Evolutionary conservation across 345 rosid genomes (phyloP).

Genomic region (Eucalyptus fibrosa): DNA sequence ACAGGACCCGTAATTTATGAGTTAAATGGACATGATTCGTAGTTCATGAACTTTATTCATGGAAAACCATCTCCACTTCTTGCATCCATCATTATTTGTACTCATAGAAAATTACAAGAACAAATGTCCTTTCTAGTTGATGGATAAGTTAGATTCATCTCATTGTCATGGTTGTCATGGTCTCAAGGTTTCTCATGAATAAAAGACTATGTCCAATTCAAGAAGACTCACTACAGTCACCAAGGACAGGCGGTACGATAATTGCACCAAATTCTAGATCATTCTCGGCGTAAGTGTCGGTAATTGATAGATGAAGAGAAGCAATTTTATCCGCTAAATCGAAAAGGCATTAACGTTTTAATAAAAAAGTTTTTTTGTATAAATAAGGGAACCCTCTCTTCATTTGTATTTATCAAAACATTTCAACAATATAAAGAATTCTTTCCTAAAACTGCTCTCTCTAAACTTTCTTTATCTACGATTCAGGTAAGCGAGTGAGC

Average conservation of each 20-base stretch:
- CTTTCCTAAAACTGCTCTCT: rapidly evolving
- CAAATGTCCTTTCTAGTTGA: background rate
- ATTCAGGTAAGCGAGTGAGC: too few species aligned
- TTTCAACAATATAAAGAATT: background rate
- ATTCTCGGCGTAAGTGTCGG: rapidly evolving
- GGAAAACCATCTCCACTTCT: background rate
- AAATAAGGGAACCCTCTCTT: background rate
- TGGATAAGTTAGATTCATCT: background rate
- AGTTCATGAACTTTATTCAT: background rate
- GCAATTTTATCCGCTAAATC: background rate
- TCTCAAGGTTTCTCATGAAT: background rate
- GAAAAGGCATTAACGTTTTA: too few species aligned
- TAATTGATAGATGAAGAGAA: too few species aligned
- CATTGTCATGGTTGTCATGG: background rate
- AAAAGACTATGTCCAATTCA: background rate
- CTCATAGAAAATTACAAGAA: background rate
- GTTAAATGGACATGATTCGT: background rate
- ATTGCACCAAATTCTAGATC: rapidly evolving
- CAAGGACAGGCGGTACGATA: rapidly evolving
- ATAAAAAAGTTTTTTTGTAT: too few species aligned
- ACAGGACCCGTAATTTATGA: background rate
- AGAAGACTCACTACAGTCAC: background rate
- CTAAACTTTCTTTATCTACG: too few species aligned
- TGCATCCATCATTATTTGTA: background rate
- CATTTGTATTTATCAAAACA: too few species aligned